Evolutionary conservation across 1,139 yeast species (phyloP).

Genomic region (Nakaseomyces kungkrabaensis): DNA sequence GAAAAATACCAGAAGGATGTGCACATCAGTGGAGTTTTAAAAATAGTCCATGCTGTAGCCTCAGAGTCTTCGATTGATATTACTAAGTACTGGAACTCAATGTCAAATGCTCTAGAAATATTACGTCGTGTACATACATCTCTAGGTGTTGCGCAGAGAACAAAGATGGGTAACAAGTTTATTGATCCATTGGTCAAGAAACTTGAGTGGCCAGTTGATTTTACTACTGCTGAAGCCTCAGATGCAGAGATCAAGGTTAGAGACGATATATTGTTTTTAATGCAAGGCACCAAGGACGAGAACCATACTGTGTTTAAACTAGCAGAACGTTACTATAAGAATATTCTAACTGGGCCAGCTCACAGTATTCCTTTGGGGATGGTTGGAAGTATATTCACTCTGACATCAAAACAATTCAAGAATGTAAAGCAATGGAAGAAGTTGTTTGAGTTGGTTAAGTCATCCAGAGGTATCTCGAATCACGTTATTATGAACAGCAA

Average conservation of each 20-base stretch:
- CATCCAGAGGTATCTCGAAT: constrained; percentile 32
- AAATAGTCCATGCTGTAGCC: constrained; percentile 13
- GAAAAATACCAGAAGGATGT: constrained; percentile 17
- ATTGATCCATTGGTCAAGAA: constrained; percentile 27
- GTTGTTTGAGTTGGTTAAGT: constrained; percentile 41
- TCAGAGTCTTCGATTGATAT: constrained; percentile 15
- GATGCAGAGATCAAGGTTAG: constrained; percentile 5
- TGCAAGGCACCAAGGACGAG: constrained; percentile 2
- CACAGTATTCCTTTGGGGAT: constrained; percentile 42
- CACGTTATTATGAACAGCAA: constrained; percentile 13
- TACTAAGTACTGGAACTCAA: constrained; percentile 13
- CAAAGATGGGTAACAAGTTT: constrained; percentile 18
- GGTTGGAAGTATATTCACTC: constrained; percentile 31
- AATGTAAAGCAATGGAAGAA: constrained; percentile 48
- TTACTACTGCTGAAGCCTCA: not conserved
- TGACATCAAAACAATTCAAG: constrained; percentile 30
- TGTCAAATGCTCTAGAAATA: constrained; percentile 21
- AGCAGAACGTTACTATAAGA: constrained; percentile 36
- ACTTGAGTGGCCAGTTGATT: constrained; percentile 12
- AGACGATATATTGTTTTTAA: not conserved
- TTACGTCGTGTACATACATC: constrained; percentile 14
- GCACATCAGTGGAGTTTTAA: constrained; percentile 23
- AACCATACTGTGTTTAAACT: constrained; percentile 29
- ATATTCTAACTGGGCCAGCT: constrained; percentile 41
- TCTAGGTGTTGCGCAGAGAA: not conserved